Percentiles rank a stretch among this genome's conserved stretches.
phyloP scores from a whole-genome alignment of 441 rosid species.

The Eruca vesicaria region DNA sequence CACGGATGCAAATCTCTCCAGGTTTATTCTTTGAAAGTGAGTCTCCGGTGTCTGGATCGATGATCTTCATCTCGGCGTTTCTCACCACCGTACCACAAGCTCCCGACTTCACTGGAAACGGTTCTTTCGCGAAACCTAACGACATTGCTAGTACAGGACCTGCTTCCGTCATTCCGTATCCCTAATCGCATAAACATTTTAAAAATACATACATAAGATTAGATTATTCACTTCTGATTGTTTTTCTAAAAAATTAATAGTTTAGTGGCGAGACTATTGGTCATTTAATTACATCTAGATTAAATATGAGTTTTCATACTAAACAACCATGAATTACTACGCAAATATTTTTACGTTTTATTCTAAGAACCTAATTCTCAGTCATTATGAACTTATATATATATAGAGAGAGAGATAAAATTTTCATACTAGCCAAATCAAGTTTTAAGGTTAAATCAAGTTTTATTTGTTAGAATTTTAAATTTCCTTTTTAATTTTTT shows the following conservation, averaged over 20 bases:
- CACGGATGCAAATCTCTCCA: constrained; percentile 85
- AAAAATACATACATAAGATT: no score
- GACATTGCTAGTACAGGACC: constrained; percentile 79
- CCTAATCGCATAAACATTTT: constrained; percentile 39
- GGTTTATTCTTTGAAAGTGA: constrained; percentile 59
- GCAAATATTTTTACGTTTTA: no score
- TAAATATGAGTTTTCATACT: background rate
- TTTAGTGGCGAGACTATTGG: background rate
- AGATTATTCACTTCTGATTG: no score
- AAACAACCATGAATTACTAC: background rate
- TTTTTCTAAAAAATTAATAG: no score
- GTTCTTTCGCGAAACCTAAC: constrained; percentile 72
- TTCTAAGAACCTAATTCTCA: no score
- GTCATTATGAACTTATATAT: no score
- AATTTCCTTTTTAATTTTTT: no score
- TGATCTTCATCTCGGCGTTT: constrained; percentile 84
- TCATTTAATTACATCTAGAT: background rate
- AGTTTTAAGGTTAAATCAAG: no score
- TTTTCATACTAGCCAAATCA: no score
- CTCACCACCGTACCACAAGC: constrained; percentile 88
- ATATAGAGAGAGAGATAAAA: no score
- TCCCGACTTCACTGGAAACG: constrained; percentile 69
- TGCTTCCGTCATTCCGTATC: constrained; percentile 93
- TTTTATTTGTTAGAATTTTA: no score
- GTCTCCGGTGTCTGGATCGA: constrained; percentile 62